These are phyloP conservation scores for Phytophthora pistaciae DNA, from an alignment of 352 stramenopile species.

Conservation along the genomic window DNA sequence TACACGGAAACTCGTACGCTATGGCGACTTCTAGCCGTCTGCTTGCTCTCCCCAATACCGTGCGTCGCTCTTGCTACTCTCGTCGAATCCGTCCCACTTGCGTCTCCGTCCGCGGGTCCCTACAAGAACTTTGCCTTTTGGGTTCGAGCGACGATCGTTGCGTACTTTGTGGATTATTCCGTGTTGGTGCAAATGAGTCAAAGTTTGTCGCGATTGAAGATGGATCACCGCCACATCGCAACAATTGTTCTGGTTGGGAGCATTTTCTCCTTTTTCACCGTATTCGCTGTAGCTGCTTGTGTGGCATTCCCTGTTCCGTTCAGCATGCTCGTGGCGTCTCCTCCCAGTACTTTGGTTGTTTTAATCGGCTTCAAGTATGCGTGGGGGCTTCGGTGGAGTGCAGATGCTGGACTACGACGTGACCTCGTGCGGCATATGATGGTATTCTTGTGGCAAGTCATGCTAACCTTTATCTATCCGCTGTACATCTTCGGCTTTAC, in stretches of 20 bases:
- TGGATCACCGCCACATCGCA: not conserved
- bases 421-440: not conserved
- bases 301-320: constrained; percentile 1
- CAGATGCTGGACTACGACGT: not conserved
- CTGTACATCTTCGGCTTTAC: not conserved
- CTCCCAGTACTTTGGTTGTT: not conserved
- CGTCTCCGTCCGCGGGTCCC: not conserved
- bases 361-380: not conserved
- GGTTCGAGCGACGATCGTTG: not conserved
- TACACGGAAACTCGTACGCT: not conserved
- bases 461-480: not conserved
- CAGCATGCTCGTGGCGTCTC: constrained; percentile 5
- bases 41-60: not conserved
- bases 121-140: constrained; percentile 2
- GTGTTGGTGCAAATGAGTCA: not conserved
- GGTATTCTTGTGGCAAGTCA: not conserved
- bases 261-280: not conserved
- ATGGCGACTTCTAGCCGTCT: not conserved
- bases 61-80: not conserved
- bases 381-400: not conserved
- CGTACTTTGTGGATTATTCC: constrained; percentile 5
- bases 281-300: not conserved
- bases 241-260: not conserved
- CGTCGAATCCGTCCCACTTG: not conserved
- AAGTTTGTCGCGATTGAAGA: not conserved